Evolutionary conservation across 345 rosid species (phyloP).

Genomic region (Mallotus nudiflorus): DNA sequence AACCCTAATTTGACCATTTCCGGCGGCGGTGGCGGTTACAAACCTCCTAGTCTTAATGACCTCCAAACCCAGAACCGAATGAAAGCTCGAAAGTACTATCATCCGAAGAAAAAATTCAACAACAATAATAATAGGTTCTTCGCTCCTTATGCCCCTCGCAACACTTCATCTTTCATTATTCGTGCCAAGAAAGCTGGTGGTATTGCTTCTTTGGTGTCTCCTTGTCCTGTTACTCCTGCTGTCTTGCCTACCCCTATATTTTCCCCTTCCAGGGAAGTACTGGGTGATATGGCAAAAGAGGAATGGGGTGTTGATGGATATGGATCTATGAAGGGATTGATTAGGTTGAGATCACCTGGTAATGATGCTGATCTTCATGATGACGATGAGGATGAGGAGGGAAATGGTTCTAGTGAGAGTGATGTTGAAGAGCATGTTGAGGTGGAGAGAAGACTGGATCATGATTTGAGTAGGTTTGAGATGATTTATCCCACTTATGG

Average conservation of each 20-base stretch:
- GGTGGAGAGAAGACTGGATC: constrained; percentile 92
- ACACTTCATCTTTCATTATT: constrained; percentile 83
- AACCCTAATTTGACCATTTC: constrained; percentile 25
- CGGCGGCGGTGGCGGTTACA: constrained; percentile 49
- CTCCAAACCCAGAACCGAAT: constrained; percentile 74
- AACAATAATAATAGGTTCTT: constrained; percentile 49
- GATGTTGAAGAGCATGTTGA: constrained; percentile 97
- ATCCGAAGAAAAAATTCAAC: constrained; percentile 59
- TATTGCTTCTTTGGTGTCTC: constrained; percentile 89
- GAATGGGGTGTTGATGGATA: constrained; percentile 99
- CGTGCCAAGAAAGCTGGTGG: constrained; percentile 92
- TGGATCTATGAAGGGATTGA: constrained; percentile 97
- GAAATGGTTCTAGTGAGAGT: constrained; percentile 84
- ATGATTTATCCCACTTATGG: constrained; percentile 83
- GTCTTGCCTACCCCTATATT: constrained; percentile 83
- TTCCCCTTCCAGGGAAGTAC: constrained; percentile 79
- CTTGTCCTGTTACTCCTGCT: constrained; percentile 89
- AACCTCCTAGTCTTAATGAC: constrained; percentile 82
- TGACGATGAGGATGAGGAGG: constrained; percentile 92
- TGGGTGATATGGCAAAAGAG: constrained; percentile 96
- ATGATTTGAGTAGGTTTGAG: constrained; percentile 95
- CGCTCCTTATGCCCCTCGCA: constrained; percentile 93
- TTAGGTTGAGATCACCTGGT: constrained; percentile 76
- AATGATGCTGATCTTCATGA: constrained; percentile 51
- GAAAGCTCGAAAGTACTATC: constrained; percentile 70